A percentile compares a stretch with the other conserved stretches of the same genome.
Evolutionary conservation across 2,329 filamentous ascomycete genomes (phyloP).

Genomic region (Paecilomyces dactylethromorphus): DNA sequence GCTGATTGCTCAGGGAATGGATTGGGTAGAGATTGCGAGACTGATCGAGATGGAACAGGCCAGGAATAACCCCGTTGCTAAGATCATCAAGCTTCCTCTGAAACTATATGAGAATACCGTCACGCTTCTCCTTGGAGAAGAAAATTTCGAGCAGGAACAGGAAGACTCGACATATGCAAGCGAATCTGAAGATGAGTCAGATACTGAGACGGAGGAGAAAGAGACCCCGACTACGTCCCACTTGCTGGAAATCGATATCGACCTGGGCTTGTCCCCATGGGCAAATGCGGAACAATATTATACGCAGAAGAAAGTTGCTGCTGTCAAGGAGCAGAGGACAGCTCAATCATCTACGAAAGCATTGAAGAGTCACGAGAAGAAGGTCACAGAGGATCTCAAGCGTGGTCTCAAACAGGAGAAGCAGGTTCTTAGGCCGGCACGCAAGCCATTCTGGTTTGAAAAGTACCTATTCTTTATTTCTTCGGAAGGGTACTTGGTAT

Average conservation of each 20-base stretch:
- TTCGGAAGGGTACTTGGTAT: conserved; percentile 86
- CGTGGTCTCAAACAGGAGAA: conserved; percentile 90
- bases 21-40: conserved; percentile 87
- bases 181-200: conserved; percentile 16
- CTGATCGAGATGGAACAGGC: conserved; percentile 83
- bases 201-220: conserved; percentile 15
- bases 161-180: conserved; percentile 44
- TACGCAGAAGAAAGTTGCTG: conserved; percentile 76
- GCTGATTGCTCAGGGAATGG: conserved; percentile 89
- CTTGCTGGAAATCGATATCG: conserved; percentile 70
- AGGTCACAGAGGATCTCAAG: conserved; percentile 78
- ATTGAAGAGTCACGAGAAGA: conserved; percentile 82
- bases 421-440: conserved; percentile 71
- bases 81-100: conserved; percentile 77
- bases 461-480: conserved; percentile 96
- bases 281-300: conserved; percentile 89
- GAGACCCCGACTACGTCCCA: conserved; percentile 20
- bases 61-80: conserved; percentile 74
- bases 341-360: conserved; percentile 73
- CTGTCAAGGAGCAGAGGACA: conserved; percentile 82
- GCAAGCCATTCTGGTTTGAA: conserved; percentile 89
- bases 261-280: conserved; percentile 76
- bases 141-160: conserved; percentile 56
- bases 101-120: conserved; percentile 87
- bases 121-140: conserved; percentile 70